Evolutionary conservation across 177 flowering plant species (phyloP), one percentile per base, ranked within the genome.

Genomic region (Vitis hybrid): DNA sequence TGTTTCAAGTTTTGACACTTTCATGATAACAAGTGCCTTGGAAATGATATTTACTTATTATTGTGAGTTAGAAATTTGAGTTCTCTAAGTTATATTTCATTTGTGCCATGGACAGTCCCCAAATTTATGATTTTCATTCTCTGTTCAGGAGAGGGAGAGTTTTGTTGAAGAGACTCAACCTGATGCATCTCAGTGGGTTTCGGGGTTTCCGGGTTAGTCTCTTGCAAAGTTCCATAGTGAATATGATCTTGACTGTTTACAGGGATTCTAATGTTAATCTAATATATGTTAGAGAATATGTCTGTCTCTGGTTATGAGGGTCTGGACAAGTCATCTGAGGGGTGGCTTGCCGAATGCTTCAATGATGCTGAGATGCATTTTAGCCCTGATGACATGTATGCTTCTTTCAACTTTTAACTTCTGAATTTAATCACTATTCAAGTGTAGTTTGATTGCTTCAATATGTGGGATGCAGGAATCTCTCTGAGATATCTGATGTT

Each of bases 331-430:
- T 78, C 87, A 70, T 72, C 89, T 70, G 97, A 89, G 64, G 76
- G 77, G 48, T 94, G 97, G 97, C 72, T 92, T 74, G 77, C 88
- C 14, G 80, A 87, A 51, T 90, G 90, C 85, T 82, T 90, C 19
- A 88, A 77, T 74, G 92, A 89, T 61, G 55, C 80, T 3, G 89
- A 80, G 69, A 82, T 86, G 88, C 72, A 85, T 58, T 70, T 81
- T 14, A 83, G 76, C 74, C 73, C 84, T 60, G 88, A 87, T 67
- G 88, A 87, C 49, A 60, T 82, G 98, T 94, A 88, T 72, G 93
- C 70, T 65, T 69, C 69, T 70, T 64, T 72, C 26, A 11, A 72
- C 77, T 74, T 60, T 62, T n/a, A 21, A 14, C 10, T 71, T 75
- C 29, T 75, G 16, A 29, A 26, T 64, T 51, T 51, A 6, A 7